Evolutionary conservation across 2,329 filamentous ascomycete species (phyloP).

Genomic region (Apiospora sp.): DNA sequence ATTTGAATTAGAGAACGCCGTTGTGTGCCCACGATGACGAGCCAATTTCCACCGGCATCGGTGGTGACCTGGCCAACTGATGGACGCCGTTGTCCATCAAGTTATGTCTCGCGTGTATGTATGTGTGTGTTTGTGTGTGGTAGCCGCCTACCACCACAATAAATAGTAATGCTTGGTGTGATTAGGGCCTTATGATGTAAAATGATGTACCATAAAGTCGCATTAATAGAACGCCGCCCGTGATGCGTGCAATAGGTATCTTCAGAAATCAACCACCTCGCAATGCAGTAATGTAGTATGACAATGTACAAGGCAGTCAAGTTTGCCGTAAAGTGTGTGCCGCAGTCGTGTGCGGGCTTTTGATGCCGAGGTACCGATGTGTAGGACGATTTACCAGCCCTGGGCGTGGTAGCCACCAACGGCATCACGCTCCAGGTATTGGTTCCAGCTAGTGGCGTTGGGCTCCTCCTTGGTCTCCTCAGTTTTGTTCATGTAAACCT

Average conservation of each 20-base stretch:
- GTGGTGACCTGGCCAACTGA: slow-evolving; percentile 15
- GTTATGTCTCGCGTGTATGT: not conserved
- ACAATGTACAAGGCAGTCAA: slow-evolving; percentile 41
- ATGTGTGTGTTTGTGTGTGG: slow-evolving; percentile 10
- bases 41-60: slow-evolving; percentile 1
- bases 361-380: slow-evolving; percentile 29
- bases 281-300: slow-evolving; percentile 42
- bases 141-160: slow-evolving; percentile 3
- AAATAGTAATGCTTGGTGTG: slow-evolving; percentile 16
- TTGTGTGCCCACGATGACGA: slow-evolving; percentile 20
- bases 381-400: slow-evolving; percentile 71
- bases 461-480: slow-evolving; percentile 56
- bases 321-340: slow-evolving; percentile 27
- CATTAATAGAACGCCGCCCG: slow-evolving; percentile 40
- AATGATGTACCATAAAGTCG: slow-evolving; percentile 4
- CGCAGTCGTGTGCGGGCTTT: slow-evolving; percentile 9
- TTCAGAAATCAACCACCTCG: slow-evolving; percentile 42
- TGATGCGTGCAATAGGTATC: slow-evolving; percentile 45
- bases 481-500: slow-evolving; percentile 63
- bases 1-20: slow-evolving; percentile 25
- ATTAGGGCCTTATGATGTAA: slow-evolving; percentile 24
- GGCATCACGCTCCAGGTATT: slow-evolving; percentile 85
- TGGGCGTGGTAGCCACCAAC: slow-evolving; percentile 82
- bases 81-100: not conserved
- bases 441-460: slow-evolving; percentile 80